phyloP scores from a whole-genome alignment of 2,329 filamentous ascomycete genomes.

The Cladosporium sp. region DNA sequence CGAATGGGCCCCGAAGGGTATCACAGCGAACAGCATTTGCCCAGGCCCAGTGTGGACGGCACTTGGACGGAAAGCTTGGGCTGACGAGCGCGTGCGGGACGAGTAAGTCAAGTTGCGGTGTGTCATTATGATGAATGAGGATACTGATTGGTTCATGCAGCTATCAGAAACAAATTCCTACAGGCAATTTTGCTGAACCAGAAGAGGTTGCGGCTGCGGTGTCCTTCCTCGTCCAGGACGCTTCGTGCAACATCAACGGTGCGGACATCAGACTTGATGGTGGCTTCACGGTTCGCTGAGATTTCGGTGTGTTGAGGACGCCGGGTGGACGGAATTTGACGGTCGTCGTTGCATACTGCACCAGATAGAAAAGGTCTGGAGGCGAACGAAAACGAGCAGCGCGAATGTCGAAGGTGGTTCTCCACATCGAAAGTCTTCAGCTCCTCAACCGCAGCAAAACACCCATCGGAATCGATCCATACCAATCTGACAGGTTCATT shows the following conservation, averaged over 20 bases:
- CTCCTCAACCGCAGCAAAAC: too few species aligned
- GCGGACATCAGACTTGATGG: conserved; percentile 36
- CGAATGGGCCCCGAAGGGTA: conserved; percentile 44
- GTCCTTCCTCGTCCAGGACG: conserved; percentile 33
- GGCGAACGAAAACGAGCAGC: neutral
- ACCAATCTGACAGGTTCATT: neutral
- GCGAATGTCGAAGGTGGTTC: neutral
- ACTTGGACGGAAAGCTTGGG: conserved; percentile 38
- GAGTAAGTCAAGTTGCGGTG: conserved; percentile 3
- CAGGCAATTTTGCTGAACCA: conserved; percentile 28
- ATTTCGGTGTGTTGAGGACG: too few species aligned
- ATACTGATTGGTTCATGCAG: neutral
- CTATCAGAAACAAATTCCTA: conserved; percentile 25
- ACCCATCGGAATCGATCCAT: too few species aligned
- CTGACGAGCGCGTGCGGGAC: conserved; percentile 23
- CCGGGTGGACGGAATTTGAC: too few species aligned
- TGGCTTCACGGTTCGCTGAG: conserved; percentile 24
- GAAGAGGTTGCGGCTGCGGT: conserved; percentile 68
- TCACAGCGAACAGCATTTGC: conserved; percentile 44
- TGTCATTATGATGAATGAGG: neutral
- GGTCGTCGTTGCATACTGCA: too few species aligned
- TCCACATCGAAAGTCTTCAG: neutral
- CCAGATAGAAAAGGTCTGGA: neutral
- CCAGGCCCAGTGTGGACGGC: conserved; percentile 47
- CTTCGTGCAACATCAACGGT: conserved; percentile 34